Base-by-base conservation (phyloP, 768 basidiomycete genomes). In the Russula vinacea region DNA sequence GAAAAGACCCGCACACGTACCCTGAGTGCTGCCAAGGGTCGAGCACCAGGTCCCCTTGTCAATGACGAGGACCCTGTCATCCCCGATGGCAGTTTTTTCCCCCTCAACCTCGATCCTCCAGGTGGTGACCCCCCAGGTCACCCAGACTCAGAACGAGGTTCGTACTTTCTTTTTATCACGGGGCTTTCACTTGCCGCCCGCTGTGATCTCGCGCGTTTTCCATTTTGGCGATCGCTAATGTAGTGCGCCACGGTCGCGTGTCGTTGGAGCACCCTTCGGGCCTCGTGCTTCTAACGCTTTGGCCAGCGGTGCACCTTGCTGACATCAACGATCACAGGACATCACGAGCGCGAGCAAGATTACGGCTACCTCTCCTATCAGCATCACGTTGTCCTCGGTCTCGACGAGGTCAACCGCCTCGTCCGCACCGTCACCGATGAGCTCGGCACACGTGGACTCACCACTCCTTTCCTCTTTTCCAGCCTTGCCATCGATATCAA, bases 401-500 rank as follows among this genome's bases (percentile, higher is more conserved):
- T 90, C 17, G 84, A 88, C 58, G 83, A 91, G 70, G 83, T 89
- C 45, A 81, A 83, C 7, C 81, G 83, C 49, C 84, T 94, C 53
- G 87, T 92, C n/a, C 80, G 83, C 49, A 84, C 85, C 63, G 76
- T 92, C 61, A 81, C 84, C 53, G 79, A 83, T 58, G 89, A 91
- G 75, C 83, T 94, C 60, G 81, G 81, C 67, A 79, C 83, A 60
- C 81, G 90, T 70, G 90, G 79, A 11, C 81, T 97, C 65, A 87
- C 88, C 24, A 93, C 92, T 3, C 94, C 95, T 24, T 88, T 97
- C 76, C 86, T 98, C 66, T 96, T 98, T 78, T 92, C 91, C 42
- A 85, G 84, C 33, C 84, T 89, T 68, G 94, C 94, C 17, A 84
- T 98, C 65, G 94, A 97, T 70, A 80, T 95, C 47, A 89, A 85